Evolutionary conservation across 257 asterid genomes (phyloP).

Genomic region (Lantana camara): DNA sequence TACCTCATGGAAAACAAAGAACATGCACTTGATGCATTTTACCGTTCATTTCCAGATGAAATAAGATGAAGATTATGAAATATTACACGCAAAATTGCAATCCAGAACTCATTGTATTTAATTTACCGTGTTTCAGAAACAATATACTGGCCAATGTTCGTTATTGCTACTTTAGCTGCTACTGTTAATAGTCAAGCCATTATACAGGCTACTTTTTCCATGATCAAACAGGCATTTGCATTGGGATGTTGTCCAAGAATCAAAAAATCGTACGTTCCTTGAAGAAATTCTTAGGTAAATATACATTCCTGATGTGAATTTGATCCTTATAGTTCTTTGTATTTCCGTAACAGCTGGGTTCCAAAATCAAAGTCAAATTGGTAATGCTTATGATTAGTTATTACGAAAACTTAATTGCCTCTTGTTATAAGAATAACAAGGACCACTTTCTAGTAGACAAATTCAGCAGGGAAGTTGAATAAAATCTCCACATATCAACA

Average conservation of each 20-base stretch:
- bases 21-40: conserved; percentile 63
- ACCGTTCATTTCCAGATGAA: conserved; percentile 76
- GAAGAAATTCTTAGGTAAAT: conserved; percentile 74
- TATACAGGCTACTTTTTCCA: conserved; percentile 74
- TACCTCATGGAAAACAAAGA: conserved; percentile 64
- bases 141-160: conserved; percentile 75
- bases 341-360: conserved; percentile 81
- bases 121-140: conserved; percentile 46
- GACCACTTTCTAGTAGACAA: no score
- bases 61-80: background rate
- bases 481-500: no score
- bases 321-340: conserved; percentile 83
- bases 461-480: no score
- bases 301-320: conserved; percentile 71
- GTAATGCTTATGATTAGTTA: conserved; percentile 76
- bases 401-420: background rate
- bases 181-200: conserved; percentile 86
- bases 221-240: conserved; percentile 73
- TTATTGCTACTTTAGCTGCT: conserved; percentile 80
- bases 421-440: no score
- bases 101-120: conserved; percentile 8
- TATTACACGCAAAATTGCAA: conserved; percentile 1
- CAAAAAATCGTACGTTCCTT: conserved; percentile 84
- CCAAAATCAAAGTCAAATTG: conserved; percentile 70
- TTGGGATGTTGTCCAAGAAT: conserved; percentile 82